Percentiles rank a stretch among this genome's conserved stretches.
phyloP scores from a whole-genome alignment of 495 filamentous ascomycete species.

The Gamarada debralockiae region DNA sequence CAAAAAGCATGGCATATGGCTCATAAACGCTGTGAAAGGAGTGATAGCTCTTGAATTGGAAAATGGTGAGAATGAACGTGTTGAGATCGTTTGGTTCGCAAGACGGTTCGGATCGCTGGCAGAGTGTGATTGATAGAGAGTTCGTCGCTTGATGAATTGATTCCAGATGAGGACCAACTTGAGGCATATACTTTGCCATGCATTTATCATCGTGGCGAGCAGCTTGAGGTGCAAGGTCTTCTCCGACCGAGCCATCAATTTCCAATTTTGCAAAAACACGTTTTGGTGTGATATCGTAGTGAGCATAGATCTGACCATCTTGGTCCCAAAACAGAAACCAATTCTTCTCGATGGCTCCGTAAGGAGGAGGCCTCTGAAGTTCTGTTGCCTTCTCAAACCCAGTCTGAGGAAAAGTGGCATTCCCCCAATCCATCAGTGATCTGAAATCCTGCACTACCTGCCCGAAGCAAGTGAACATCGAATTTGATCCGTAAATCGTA shows the following conservation, averaged over 20 bases:
- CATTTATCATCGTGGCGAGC: constrained; percentile 32
- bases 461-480: constrained; percentile 45
- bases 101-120: constrained; percentile 37
- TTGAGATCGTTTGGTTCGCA: constrained; percentile 38
- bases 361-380: constrained; percentile 39
- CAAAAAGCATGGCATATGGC: constrained; percentile 48
- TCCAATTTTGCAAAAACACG: constrained; percentile 41
- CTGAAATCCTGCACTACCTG: constrained; percentile 48
- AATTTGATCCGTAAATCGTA: constrained; percentile 46
- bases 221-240: constrained; percentile 33
- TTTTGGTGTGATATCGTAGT: constrained; percentile 44
- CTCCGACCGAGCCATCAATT: constrained; percentile 36
- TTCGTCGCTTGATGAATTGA: constrained; percentile 55
- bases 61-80: constrained; percentile 46
- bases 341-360: constrained; percentile 46
- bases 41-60: constrained; percentile 48
- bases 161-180: constrained; percentile 25
- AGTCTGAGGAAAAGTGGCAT: constrained; percentile 13
- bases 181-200: constrained; percentile 37
- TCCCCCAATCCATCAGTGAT: constrained; percentile 38
- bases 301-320: constrained; percentile 37
- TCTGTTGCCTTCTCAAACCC: constrained; percentile 38
- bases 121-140: constrained; percentile 47
- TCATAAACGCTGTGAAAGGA: constrained; percentile 45
- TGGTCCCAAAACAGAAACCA: constrained; percentile 54